phyloP scores from a whole-genome alignment of 164 flowering plant genomes.

The Nymphaea thermarum region DNA sequence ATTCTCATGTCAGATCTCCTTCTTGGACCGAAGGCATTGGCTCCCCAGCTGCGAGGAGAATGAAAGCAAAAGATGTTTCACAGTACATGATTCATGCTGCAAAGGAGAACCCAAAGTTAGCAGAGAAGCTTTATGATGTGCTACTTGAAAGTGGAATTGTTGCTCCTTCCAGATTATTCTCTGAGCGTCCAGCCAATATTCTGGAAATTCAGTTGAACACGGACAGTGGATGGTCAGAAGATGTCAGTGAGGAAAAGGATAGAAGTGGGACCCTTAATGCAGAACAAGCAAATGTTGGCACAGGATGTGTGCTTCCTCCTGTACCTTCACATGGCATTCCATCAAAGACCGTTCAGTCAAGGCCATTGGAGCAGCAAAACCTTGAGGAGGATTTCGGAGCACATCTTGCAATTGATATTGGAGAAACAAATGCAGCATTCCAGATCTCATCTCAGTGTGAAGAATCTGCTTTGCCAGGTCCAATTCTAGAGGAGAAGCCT shows the following conservation, averaged over 20 bases:
- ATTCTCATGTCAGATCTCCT: constrained; percentile 71
- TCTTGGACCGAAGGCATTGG: constrained; percentile 97
- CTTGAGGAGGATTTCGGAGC: constrained; percentile 25
- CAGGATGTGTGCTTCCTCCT: constrained; percentile 22
- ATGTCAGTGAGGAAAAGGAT: constrained; percentile 2
- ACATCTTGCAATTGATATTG: constrained; percentile 11
- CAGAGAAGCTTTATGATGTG: constrained; percentile 92
- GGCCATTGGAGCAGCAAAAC: constrained; percentile 20
- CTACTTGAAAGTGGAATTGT: constrained; percentile 94
- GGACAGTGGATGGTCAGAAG: constrained; percentile 23
- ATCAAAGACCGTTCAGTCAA: constrained; percentile 19
- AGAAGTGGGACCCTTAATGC: constrained; percentile 15
- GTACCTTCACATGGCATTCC: constrained; percentile 40
- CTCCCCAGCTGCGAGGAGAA: constrained; percentile 71
- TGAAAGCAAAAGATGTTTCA: constrained; percentile 96
- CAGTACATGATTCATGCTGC: constrained; percentile 97
- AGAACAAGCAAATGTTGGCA: constrained; percentile 21
- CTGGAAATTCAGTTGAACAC: constrained; percentile 19
- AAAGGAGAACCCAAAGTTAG: constrained; percentile 89
- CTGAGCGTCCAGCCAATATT: constrained; percentile 42
- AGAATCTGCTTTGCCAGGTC: constrained; percentile 2
- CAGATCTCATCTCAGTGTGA: constrained; percentile 2
- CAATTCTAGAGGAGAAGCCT: constrained; percentile 6
- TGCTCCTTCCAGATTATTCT: constrained; percentile 76
- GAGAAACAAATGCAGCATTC: constrained; percentile 17